These are phyloP conservation scores for Claviceps sp. DNA, from an alignment of 2,329 filamentous ascomycete species.

Conservation along the genomic window DNA sequence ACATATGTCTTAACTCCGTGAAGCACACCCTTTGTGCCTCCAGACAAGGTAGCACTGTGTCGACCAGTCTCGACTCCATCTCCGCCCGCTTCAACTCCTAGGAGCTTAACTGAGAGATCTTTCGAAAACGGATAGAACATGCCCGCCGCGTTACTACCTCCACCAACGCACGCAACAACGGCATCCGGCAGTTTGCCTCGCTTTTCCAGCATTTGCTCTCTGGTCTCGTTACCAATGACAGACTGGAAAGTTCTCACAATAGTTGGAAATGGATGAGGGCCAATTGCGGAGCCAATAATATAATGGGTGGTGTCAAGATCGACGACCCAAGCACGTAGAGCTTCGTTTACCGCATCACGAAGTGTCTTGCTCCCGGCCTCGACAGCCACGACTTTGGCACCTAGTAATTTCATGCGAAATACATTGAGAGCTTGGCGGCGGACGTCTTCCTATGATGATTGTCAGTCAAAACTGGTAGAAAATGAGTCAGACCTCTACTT, in stretches of 20 bases:
- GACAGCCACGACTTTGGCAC: slow-evolving; percentile 83
- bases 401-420: slow-evolving; percentile 94
- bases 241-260: slow-evolving; percentile 97
- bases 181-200: slow-evolving; percentile 86
- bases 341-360: slow-evolving; percentile 87
- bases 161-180: slow-evolving; percentile 91
- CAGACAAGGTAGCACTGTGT: slow-evolving; percentile 78
- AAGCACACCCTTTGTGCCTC: slow-evolving; percentile 80
- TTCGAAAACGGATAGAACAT: slow-evolving; percentile 97
- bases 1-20: slow-evolving; percentile 96
- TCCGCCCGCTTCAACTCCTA: slow-evolving; percentile 91
- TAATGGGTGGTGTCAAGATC: slow-evolving; percentile 92
- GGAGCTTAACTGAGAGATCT: slow-evolving; percentile 70
- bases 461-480: slow-evolving; percentile 10
- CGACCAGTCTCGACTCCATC: slow-evolving; percentile 77
- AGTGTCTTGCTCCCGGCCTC: slow-evolving; percentile 78
- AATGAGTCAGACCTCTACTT: neutral
- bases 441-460: slow-evolving; percentile 59
- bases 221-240: slow-evolving; percentile 90
- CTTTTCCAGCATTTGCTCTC: slow-evolving; percentile 74
- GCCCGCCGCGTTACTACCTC: slow-evolving; percentile 86
- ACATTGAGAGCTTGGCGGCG: slow-evolving; percentile 93
- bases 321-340: slow-evolving; percentile 85
- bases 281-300: slow-evolving; percentile 94
- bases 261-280: slow-evolving; percentile 93